Evolutionary conservation across 371 early-diverging fungal species (phyloP).

Genomic region (Haplosporangium sp.): DNA sequence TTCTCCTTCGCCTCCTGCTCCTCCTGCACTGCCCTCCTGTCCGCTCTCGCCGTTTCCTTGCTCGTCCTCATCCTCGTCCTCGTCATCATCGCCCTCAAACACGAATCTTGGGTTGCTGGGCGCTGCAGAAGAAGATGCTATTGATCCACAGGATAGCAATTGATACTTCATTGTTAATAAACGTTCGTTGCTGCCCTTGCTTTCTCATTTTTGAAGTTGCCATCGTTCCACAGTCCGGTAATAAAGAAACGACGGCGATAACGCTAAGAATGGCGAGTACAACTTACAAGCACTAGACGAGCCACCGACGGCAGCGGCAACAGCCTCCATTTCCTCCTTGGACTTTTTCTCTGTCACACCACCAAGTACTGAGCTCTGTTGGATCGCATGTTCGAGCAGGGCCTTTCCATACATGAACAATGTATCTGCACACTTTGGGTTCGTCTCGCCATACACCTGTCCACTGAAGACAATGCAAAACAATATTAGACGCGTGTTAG

Average conservation of each 20-base stretch:
- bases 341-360: constrained; percentile 58
- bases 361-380: constrained; percentile 78
- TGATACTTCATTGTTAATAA: not conserved
- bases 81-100: constrained; percentile 61
- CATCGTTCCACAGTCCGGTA: too few relatives aligned
- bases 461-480: constrained; percentile 60
- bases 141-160: not conserved
- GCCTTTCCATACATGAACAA: constrained; percentile 85
- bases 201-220: not conserved
- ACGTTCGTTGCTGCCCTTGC: not conserved
- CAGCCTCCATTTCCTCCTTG: constrained; percentile 36
- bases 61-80: constrained; percentile 61
- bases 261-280: constrained; percentile 1
- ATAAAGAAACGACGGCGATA: not conserved
- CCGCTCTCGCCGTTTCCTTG: constrained; percentile 54
- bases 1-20: constrained; percentile 56
- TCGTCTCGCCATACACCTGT: constrained; percentile 72
- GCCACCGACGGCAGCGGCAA: constrained; percentile 30
- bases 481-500: not conserved
- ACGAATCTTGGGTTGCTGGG: constrained; percentile 60
- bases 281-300: constrained; percentile 14
- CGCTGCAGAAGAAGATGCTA: constrained; percentile 31
- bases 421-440: constrained; percentile 81
- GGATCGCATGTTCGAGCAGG: constrained; percentile 79
- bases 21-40: constrained; percentile 56